These are phyloP conservation scores for Fusarium graminum DNA, from an alignment of 2,329 filamentous ascomycete genomes.

Conservation along the genomic window DNA sequence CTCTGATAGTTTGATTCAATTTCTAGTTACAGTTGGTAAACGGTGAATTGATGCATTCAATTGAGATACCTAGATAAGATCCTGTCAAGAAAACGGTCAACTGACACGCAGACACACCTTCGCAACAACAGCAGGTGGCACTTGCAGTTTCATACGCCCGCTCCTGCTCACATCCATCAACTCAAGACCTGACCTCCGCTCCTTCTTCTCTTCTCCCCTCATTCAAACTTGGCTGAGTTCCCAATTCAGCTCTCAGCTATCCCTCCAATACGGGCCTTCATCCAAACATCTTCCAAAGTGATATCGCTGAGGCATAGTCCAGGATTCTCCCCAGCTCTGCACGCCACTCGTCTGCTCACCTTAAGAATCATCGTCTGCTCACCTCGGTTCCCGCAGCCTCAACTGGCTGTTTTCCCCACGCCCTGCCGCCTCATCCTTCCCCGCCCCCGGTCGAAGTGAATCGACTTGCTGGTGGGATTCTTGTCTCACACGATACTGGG, in stretches of 20 bases:
- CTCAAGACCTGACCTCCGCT: conserved; percentile 24
- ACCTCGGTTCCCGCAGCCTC: conserved; percentile 45
- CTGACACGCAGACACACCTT: conserved; percentile 24
- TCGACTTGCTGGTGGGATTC: conserved; percentile 16
- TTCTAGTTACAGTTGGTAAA: conserved; percentile 33
- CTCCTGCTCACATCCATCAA: conserved; percentile 15
- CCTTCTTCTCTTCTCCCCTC: conserved; percentile 30
- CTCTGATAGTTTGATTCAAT: conserved; percentile 35
- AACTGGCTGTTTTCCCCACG: conserved; percentile 44
- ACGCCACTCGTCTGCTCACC: conserved; percentile 51
- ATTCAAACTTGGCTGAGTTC: conserved; percentile 11
- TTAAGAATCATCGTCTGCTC: conserved; percentile 43
- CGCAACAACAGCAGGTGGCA: conserved; percentile 30
- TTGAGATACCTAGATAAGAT: conserved; percentile 16
- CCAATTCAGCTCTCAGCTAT: conserved; percentile 8
- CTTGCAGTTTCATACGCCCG: conserved; percentile 26
- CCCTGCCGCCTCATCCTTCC: conserved; percentile 28
- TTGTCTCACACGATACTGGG: conserved; percentile 33
- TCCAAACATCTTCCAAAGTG: conserved; percentile 45
- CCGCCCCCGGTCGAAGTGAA: conserved; percentile 22
- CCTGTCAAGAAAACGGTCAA: conserved; percentile 10
- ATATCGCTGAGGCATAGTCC: conserved; percentile 20
- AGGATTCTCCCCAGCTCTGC: conserved; percentile 21
- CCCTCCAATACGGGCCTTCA: conserved; percentile 32
- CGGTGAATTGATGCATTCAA: neutral